A percentile compares a stretch with the other conserved stretches of the same genome.
Evolutionary conservation across 2,329 filamentous ascomycete genomes (phyloP).

Genomic region (Hymenoscyphus albidus): DNA sequence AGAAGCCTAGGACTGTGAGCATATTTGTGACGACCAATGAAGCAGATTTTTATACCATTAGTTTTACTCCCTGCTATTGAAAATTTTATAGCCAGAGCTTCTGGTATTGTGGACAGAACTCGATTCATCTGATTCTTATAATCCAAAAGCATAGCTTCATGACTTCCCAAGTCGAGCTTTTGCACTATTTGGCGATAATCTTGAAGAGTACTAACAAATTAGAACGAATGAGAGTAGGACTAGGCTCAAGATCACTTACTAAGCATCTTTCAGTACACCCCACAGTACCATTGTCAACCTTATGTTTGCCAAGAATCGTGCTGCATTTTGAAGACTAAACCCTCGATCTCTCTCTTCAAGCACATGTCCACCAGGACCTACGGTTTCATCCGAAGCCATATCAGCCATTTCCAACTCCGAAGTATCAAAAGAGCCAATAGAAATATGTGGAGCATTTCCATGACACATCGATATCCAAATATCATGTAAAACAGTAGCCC

Average conservation of each 20-base stretch:
- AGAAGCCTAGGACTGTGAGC: conserved; percentile 29
- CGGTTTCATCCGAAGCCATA: conserved; percentile 41
- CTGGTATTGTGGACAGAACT: conserved; percentile 19
- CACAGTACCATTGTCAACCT: conserved; percentile 16
- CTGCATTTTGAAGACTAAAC: conserved; percentile 37
- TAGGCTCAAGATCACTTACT: conserved; percentile 11
- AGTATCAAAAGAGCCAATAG: conserved; percentile 41
- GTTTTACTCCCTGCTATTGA: neutral
- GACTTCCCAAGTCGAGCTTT: neutral
- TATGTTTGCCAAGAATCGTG: conserved; percentile 33
- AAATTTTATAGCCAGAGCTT: conserved; percentile 5
- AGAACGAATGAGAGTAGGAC: neutral
- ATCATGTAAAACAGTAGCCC: conserved; percentile 42
- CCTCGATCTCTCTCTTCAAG: conserved; percentile 35
- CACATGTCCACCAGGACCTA: conserved; percentile 32
- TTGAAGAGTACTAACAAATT: conserved; percentile 13
- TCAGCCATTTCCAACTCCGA: conserved; percentile 40
- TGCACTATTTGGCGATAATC: conserved; percentile 12
- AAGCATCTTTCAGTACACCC: conserved; percentile 12
- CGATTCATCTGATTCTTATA: conserved; percentile 15
- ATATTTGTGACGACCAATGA: neutral
- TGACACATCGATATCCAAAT: conserved; percentile 45
- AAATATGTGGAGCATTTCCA: conserved; percentile 46
- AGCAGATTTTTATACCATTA: conserved; percentile 2
- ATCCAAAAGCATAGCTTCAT: conserved; percentile 28